These are phyloP conservation scores for Cryphonectria naterciae DNA, from an alignment of 2,329 filamentous ascomycete species.

Conservation along the genomic window DNA sequence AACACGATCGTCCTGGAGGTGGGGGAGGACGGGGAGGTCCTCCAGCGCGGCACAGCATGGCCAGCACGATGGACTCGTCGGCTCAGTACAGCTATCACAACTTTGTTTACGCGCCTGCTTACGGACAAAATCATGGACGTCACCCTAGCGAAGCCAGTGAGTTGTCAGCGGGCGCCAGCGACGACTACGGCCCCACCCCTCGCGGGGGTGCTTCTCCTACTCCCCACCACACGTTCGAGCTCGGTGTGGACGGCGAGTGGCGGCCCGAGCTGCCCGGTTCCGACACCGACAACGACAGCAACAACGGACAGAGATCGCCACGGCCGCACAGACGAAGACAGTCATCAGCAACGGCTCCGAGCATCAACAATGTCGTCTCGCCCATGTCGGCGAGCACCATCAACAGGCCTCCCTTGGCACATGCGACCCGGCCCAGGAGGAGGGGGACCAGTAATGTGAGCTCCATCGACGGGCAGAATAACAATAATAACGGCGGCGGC, in stretches of 20 bases:
- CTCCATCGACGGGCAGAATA: slow-evolving; percentile 30
- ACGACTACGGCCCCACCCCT: slow-evolving; percentile 31
- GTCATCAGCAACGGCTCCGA: slow-evolving; percentile 5
- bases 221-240: slow-evolving; percentile 40
- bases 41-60: slow-evolving; percentile 32
- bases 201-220: slow-evolving; percentile 30
- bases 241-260: slow-evolving; percentile 40
- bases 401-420: slow-evolving; percentile 14
- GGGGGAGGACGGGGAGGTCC: slow-evolving; percentile 12
- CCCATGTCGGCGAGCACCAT: slow-evolving; percentile 14
- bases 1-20: slow-evolving; percentile 30
- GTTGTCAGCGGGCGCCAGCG: slow-evolving; percentile 39
- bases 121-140: slow-evolving; percentile 41
- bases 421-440: slow-evolving; percentile 30
- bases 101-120: slow-evolving; percentile 32
- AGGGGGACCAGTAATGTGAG: slow-evolving; percentile 37
- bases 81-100: slow-evolving; percentile 33
- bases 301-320: slow-evolving; percentile 17
- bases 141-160: slow-evolving; percentile 50
- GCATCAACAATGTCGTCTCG: slow-evolving; percentile 16
- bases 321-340: slow-evolving; percentile 4
- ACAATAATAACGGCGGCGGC: not conserved
- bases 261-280: slow-evolving; percentile 45
- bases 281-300: slow-evolving; percentile 31
- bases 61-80: slow-evolving; percentile 44